Conservation (phyloP, 2,329 filamentous ascomycete species). For the Xenoacremonium recifei region DNA sequence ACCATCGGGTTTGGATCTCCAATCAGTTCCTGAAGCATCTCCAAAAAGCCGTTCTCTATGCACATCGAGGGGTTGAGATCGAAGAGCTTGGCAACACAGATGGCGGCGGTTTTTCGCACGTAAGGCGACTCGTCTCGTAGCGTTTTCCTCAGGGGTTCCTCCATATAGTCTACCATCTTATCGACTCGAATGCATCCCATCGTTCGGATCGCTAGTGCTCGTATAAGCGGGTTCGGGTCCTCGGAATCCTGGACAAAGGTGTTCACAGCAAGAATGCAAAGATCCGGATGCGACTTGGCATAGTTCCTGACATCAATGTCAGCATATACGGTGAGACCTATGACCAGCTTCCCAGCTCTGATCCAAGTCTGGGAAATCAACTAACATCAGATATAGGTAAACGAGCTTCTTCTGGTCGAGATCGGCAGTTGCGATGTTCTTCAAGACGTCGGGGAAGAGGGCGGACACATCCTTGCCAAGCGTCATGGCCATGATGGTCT, state of each 20-base stretch:
- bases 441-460: constrained; percentile 94
- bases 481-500: constrained; percentile 99
- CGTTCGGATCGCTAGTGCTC: constrained; percentile 91
- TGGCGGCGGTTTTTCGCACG: constrained; percentile 95
- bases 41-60: constrained; percentile 93
- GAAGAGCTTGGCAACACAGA: constrained; percentile 97
- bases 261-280: constrained; percentile 98
- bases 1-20: constrained; percentile 99
- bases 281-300: constrained; percentile 96
- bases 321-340: background rate
- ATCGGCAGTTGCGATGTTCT: constrained; percentile 95
- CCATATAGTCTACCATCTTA: constrained; percentile 99
- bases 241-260: constrained; percentile 99
- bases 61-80: constrained; percentile 91
- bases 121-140: constrained; percentile 96
- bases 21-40: constrained; percentile 91
- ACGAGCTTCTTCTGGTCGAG: constrained; percentile 99
- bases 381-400: constrained; percentile 94
- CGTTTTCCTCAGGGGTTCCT: constrained; percentile 94
- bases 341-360: constrained; percentile 2
- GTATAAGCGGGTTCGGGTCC: constrained; percentile 93
- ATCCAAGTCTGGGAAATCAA: constrained; percentile 15
- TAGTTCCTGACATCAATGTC: constrained; percentile 73
- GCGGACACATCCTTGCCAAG: constrained; percentile 97
- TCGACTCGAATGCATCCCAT: constrained; percentile 99